Evolutionary conservation across 257 asterid species (phyloP).

Genomic region (Nicotiana tomentosiformis): DNA sequence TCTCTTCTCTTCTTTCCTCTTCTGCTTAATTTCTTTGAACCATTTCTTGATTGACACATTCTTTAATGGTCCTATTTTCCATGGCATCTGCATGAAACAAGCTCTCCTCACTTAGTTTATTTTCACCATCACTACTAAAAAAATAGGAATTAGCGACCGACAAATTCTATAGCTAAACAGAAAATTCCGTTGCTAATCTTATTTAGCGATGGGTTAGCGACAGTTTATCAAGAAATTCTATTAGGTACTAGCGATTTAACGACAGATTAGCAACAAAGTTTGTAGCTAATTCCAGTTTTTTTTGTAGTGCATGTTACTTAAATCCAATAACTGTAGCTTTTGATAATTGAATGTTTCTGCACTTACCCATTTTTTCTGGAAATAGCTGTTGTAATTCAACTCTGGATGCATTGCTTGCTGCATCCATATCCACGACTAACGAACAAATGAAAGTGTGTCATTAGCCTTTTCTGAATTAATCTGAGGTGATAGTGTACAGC

Average conservation of each 20-base stretch:
- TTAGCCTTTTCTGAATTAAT: neutral
- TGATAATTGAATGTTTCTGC: neutral
- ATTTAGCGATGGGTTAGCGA: too few species aligned
- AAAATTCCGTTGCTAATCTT: too few species aligned
- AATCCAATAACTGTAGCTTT: neutral
- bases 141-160: too few species aligned
- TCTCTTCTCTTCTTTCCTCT: constrained; percentile 68
- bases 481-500: neutral
- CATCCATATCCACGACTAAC: constrained; percentile 98
- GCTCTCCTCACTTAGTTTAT: neutral
- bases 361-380: constrained; percentile 83
- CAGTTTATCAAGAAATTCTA: too few species aligned
- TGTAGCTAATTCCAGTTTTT: too few species aligned
- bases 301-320: neutral
- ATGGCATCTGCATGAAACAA: constrained; percentile 48
- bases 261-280: too few species aligned
- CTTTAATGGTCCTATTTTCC: constrained; percentile 64
- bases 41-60: constrained; percentile 73
- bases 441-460: neutral
- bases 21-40: constrained; percentile 71
- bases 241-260: too few species aligned
- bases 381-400: constrained; percentile 68
- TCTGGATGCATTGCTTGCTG: constrained; percentile 99
- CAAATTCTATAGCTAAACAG: too few species aligned
- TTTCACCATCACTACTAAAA: too few species aligned